Conservation (phyloP, 441 rosid genomes). For the Dalechampia spathulata region DNA sequence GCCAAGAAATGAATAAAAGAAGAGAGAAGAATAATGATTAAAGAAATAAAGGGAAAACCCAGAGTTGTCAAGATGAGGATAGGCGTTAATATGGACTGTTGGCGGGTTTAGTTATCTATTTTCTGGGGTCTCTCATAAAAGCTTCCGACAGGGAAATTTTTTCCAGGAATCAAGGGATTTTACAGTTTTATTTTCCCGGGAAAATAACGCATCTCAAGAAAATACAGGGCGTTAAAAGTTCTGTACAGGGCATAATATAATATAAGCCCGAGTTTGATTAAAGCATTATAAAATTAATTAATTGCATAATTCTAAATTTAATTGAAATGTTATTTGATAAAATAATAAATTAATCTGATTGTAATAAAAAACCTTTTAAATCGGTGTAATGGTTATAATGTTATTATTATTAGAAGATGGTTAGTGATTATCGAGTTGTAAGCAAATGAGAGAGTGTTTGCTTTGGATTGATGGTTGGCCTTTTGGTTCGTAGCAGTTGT, state of each 20-base stretch:
- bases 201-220: constrained; percentile 20
- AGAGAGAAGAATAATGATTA: too few species aligned
- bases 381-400: too few species aligned
- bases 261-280: too few species aligned
- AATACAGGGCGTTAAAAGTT: not conserved
- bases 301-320: too few species aligned
- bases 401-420: too few species aligned
- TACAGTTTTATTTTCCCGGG: not conserved
- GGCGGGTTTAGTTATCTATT: not conserved
- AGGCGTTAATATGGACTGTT: not conserved
- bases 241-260: too few species aligned
- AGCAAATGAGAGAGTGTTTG: not conserved
- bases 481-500: not conserved
- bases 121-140: constrained; percentile 8
- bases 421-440: not conserved
- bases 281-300: too few species aligned
- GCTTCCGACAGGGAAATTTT: constrained; percentile 14
- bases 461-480: not conserved
- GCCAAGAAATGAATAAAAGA: too few species aligned
- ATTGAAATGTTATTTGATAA: too few species aligned
- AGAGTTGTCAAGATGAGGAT: not conserved
- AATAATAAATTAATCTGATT: too few species aligned
- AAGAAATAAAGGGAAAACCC: not conserved
- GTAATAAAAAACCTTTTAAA: too few species aligned
- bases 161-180: constrained; percentile 23